Base-by-base conservation (phyloP, 208 protist species). In the Novymonas esmeraldas region DNA sequence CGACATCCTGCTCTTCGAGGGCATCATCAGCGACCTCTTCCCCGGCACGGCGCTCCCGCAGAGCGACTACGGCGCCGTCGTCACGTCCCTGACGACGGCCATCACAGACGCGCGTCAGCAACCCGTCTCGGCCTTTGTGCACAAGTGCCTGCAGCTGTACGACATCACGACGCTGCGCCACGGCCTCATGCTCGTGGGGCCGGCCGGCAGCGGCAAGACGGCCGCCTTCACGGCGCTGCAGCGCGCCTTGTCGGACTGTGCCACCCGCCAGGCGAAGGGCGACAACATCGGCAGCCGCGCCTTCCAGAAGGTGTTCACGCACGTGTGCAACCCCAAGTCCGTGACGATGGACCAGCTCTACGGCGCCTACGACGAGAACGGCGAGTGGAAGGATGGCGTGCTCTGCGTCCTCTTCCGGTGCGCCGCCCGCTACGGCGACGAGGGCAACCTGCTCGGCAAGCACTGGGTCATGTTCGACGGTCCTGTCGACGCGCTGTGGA, bases 311-410 rank as follows among this genome's bases (percentile, higher is more conserved):
- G 95, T 98, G n/a, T 89, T 87, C 67, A 97, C 84, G 22, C 92
- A 97, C 73, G 89, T 97, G 42, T 95, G 98, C 68, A 99, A 99
- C 77, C 98, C 98, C 7, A 99, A 99, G 79, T 88, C 96, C 42
- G 98, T 99, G 42, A 99, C 95, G 22, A 99, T 99, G 97, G 97
- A 98, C 68, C 98, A 99, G 81, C 85, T 99, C 10, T 99, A 99
- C 79, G 97, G 97, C 63, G 94, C 98, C 26, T 98, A 98, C 76
- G 97, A 99, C 70, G 90, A 98, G 64, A 96, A 95, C 66, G 85
- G 94, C 52, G 98, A 99, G 75, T 99, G 98, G 97, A 94, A 88
- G 64, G 97, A 99, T 73, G 98, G 98, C 46, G 85, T 99, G 58
- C 79, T 99, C 24, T 98, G 95, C 61, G 84, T 95, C 22, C 79